Conservation (phyloP, 345 rosid species). For the Boechera stricta region DNA sequence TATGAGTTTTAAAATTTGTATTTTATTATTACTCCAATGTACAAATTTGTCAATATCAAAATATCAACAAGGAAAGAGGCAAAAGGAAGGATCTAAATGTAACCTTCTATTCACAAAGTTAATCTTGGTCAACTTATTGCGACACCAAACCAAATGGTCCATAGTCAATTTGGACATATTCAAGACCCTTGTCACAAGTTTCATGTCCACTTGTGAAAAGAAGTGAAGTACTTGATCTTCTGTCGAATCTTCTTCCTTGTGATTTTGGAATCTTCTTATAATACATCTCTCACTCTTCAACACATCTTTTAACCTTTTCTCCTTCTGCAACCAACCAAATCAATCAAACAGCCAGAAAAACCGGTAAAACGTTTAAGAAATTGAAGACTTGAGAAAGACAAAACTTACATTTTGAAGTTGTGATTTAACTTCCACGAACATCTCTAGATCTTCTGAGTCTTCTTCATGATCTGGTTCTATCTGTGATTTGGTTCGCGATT, state of each 20-base stretch:
- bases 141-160: slow-evolving; percentile 88
- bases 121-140: slow-evolving; percentile 62
- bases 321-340: slow-evolving; percentile 62
- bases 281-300: slow-evolving; percentile 64
- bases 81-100: slow-evolving; percentile 78
- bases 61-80: slow-evolving; percentile 70
- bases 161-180: slow-evolving; percentile 75
- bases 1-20: slow-evolving; percentile 3
- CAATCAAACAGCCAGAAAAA: background rate
- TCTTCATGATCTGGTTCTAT: slow-evolving; percentile 65
- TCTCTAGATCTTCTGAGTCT: slow-evolving; percentile 58
- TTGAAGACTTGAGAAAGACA: no score
- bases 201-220: slow-evolving; percentile 94
- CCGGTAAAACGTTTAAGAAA: background rate
- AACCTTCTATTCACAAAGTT: slow-evolving; percentile 68
- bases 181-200: slow-evolving; percentile 79
- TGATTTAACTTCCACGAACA: slow-evolving; percentile 53
- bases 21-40: slow-evolving; percentile 17
- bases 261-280: slow-evolving; percentile 60
- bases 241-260: slow-evolving; percentile 46
- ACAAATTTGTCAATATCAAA: slow-evolving; percentile 16
- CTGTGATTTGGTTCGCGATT: slow-evolving; percentile 51
- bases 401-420: slow-evolving; percentile 68
- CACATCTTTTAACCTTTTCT: slow-evolving; percentile 67
- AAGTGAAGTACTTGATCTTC: slow-evolving; percentile 71